These are phyloP conservation scores for Orbilia quercus DNA, from an alignment of 2,329 filamentous ascomycete species.

Conservation along the genomic window DNA sequence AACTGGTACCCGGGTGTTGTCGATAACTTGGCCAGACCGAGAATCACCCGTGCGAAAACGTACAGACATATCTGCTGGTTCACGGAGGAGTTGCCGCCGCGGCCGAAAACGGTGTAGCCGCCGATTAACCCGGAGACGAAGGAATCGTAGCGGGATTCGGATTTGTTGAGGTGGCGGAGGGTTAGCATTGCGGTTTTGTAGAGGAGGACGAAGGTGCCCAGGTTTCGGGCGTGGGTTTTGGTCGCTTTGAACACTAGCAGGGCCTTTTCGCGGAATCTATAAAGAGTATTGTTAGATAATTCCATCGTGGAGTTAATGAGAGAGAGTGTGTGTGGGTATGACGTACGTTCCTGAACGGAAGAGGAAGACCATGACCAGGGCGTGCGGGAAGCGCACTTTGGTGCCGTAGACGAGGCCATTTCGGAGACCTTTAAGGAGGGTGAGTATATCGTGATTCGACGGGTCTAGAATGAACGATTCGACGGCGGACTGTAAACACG, in stretches of 20 bases:
- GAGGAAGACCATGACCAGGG: constrained; percentile 96
- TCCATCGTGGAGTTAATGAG: background rate
- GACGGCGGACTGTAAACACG: constrained; percentile 69
- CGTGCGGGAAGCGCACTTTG: constrained; percentile 98
- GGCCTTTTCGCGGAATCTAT: constrained; percentile 76
- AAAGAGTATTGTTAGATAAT: background rate
- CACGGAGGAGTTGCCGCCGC: constrained; percentile 77
- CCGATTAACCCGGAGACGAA: constrained; percentile 88
- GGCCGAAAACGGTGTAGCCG: constrained; percentile 93
- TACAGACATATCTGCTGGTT: constrained; percentile 99
- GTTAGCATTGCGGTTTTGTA: constrained; percentile 87
- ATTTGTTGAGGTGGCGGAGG: constrained; percentile 71
- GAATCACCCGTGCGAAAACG: constrained; percentile 89
- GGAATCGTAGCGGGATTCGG: constrained; percentile 74
- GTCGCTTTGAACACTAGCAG: constrained; percentile 85
- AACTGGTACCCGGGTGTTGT: constrained; percentile 66
- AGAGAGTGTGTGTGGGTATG: constrained; percentile 25
- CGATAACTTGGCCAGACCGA: constrained; percentile 84
- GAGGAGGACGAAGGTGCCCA: constrained; percentile 87
- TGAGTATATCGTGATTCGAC: constrained; percentile 83
- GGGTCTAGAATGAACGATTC: constrained; percentile 85
- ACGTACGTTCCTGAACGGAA: constrained; percentile 89
- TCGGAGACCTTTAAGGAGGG: constrained; percentile 89
- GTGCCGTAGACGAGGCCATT: constrained; percentile 97
- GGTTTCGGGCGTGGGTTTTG: constrained; percentile 86